phyloP scores from a whole-genome alignment of 129 eudicot genomes.

The Apium graveolens region DNA sequence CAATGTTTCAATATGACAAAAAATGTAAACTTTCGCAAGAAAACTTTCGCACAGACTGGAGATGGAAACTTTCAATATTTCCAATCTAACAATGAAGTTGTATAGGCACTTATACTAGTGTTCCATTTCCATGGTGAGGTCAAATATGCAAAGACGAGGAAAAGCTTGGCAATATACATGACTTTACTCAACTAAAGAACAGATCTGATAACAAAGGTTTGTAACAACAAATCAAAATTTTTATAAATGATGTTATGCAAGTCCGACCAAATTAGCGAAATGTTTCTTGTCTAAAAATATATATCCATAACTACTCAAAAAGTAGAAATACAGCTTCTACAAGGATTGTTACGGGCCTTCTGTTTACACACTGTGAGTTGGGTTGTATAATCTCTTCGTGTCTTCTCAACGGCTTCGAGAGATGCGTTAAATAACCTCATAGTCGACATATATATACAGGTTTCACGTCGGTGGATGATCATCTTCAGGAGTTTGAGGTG shows the following conservation, averaged over 20 bases:
- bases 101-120: neutral
- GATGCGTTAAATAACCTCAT: neutral
- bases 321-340: neutral
- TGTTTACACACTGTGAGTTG: neutral
- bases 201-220: neutral
- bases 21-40: too few species aligned
- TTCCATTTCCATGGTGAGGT: neutral
- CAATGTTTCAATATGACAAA: too few species aligned
- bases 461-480: constrained; percentile 77
- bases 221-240: neutral
- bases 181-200: neutral
- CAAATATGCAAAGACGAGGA: neutral
- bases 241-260: neutral
- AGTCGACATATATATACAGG: neutral
- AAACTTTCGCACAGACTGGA: neutral
- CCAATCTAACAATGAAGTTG: neutral
- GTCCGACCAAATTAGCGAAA: neutral
- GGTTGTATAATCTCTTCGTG: neutral
- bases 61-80: neutral
- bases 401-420: neutral
- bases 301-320: neutral
- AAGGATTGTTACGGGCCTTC: constrained; percentile 5
- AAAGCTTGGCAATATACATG: neutral
- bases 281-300: neutral
- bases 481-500: constrained; percentile 85